These are phyloP conservation scores for Pleurotus eryngii DNA, from an alignment of 768 basidiomycete genomes.

Conservation along the genomic window DNA sequence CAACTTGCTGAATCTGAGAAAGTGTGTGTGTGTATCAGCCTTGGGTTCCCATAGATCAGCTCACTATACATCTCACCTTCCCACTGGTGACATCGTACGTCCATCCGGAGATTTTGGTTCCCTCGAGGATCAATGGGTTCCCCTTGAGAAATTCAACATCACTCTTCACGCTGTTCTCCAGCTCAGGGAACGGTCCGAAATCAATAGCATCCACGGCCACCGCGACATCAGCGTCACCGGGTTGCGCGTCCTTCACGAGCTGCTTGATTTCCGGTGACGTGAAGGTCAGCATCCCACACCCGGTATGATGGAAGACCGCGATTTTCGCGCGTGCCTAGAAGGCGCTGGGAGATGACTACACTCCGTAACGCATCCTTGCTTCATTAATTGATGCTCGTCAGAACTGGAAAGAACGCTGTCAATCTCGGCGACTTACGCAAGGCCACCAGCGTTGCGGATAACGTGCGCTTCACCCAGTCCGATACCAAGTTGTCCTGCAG, in stretches of 20 bases:
- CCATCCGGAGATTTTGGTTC: conserved; percentile 61
- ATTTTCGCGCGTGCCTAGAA: conserved; percentile 68
- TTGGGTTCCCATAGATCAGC: no score
- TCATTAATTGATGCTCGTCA: neutral
- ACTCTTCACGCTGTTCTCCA: conserved; percentile 32
- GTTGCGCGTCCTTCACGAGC: conserved; percentile 44
- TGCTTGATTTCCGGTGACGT: conserved; percentile 44
- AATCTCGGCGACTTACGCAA: neutral
- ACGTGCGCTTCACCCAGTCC: conserved; percentile 52
- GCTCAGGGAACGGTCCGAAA: conserved; percentile 1
- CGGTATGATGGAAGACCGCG: conserved; percentile 67
- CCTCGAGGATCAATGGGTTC: conserved; percentile 52
- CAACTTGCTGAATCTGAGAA: conserved; percentile 5
- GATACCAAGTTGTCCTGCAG: conserved; percentile 40
- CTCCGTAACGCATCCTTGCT: conserved; percentile 65
- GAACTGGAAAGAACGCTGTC: neutral
- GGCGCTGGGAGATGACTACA: conserved; percentile 69
- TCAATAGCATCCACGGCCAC: conserved; percentile 18
- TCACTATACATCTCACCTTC: neutral
- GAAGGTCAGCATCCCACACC: conserved; percentile 73
- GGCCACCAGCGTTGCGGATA: conserved; percentile 41
- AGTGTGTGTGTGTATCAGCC: no score
- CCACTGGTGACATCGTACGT: conserved; percentile 47
- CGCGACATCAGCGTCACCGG: conserved; percentile 27
- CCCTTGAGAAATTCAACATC: conserved; percentile 59